Evolutionary conservation across 2,329 filamentous ascomycete species (phyloP), one percentile per base, ranked within the genome.

Genomic region (Clarireedia paspali): DNA sequence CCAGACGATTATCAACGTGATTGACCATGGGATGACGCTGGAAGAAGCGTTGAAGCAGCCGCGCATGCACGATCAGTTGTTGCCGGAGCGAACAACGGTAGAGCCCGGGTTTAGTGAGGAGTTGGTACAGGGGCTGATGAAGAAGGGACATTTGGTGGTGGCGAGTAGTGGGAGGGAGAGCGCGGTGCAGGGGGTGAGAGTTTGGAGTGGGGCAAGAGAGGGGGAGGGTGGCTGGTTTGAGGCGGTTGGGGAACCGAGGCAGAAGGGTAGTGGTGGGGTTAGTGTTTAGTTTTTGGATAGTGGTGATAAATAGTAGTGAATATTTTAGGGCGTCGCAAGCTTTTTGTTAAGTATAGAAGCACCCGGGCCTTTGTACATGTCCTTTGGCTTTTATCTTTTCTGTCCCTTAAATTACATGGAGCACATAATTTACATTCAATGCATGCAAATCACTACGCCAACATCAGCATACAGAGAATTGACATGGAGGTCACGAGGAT

Each of bases 41-140:
- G 70, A 73, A 0, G 74, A 86, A 50, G 87, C 89, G 0, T 75
- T 95, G 14, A 75, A 74, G 0, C 70, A 79, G 64, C 87, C 87
- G 0, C 76, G 91, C 7, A 72, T 95, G 23, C 91, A 95, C 66
- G 89, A 95, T 67, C 91, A 95, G 72, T 74, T 95, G 9, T 75
- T 90, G 53, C 91, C 90, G 0, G 85, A 90, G 63, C 71, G 73
- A 49, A 78, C 84, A 1, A 74, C 73, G 0, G 84, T 94, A 53
- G 90, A 95, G 71, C 82, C 81, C 34, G 70, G 70, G 0, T 95
- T 87, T 62, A 78, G 88, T 62, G 85, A 86, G 59, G 67, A 63
- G 1, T 87, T 84, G 0, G 81, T 83, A 5, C 79, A 75, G 2
- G 85, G 79, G 59, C 78, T 96, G 79, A 70, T 72, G 51, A 71